Percentiles rank a stretch among this genome's conserved stretches.
phyloP scores from a whole-genome alignment of 192 early-diverging fungal genomes.

The Phycomyces nitens region DNA sequence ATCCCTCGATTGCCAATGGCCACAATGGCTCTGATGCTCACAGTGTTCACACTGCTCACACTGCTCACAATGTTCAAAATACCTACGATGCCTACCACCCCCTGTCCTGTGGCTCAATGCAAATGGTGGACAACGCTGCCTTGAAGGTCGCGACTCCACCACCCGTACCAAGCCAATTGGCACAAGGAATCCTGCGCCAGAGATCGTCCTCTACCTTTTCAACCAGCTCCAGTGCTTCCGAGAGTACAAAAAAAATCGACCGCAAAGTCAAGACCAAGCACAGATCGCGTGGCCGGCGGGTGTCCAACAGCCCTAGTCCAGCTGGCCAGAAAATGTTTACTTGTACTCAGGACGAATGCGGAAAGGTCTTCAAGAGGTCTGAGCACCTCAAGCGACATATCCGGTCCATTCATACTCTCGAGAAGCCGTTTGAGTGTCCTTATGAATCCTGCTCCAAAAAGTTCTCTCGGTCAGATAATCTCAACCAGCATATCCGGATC shows the following conservation, averaged over 20 bases:
- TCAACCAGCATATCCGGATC: slow-evolving; percentile 57
- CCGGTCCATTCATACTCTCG: slow-evolving; percentile 58
- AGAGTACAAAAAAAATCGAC: too few species aligned
- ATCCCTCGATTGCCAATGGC: too few species aligned
- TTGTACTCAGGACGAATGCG: slow-evolving; percentile 51
- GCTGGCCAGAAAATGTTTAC: slow-evolving; percentile 49
- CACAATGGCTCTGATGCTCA: too few species aligned
- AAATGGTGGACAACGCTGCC: neutral
- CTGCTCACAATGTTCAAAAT: too few species aligned
- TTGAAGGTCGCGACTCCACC: neutral
- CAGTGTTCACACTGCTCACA: too few species aligned
- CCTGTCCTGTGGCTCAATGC: neutral
- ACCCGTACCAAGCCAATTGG: neutral
- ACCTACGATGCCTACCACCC: too few species aligned
- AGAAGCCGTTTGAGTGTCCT: slow-evolving; percentile 57
- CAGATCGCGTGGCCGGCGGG: slow-evolving; percentile 48
- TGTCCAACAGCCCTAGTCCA: slow-evolving; percentile 44
- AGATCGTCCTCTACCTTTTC: neutral
- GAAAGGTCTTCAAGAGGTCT: slow-evolving; percentile 55
- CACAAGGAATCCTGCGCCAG: neutral
- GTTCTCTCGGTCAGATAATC: slow-evolving; percentile 57
- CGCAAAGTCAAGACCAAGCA: neutral
- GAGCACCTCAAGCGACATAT: slow-evolving; percentile 59
- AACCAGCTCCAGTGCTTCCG: neutral
- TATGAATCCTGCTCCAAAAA: slow-evolving; percentile 51